phyloP scores from a whole-genome alignment of 1,139 yeast species.

The Yamadazyma blattariae region DNA sequence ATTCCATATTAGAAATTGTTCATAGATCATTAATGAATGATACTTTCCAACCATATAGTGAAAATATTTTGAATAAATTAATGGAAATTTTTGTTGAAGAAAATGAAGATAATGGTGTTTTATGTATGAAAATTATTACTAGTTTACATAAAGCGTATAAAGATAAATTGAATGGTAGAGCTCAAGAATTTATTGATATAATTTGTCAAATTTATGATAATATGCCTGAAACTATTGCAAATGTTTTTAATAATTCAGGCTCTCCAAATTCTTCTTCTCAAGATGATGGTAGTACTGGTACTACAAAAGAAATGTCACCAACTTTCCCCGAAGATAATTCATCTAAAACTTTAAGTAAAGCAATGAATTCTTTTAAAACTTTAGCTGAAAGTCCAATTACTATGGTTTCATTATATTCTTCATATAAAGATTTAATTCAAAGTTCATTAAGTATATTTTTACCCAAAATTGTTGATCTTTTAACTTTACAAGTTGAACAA shows the following conservation, averaged over 20 bases:
- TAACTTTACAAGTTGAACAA: slow-evolving; percentile 68
- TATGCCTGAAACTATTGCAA: slow-evolving; percentile 72
- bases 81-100: slow-evolving; percentile 64
- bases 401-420: slow-evolving; percentile 85
- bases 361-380: slow-evolving; percentile 83
- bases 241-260: slow-evolving; percentile 43
- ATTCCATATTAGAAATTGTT: slow-evolving; percentile 72
- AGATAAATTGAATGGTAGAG: slow-evolving; percentile 62
- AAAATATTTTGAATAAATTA: slow-evolving; percentile 58
- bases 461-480: slow-evolving; percentile 76
- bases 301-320: slow-evolving; percentile 33
- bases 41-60: slow-evolving; percentile 70
- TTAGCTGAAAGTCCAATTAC: slow-evolving; percentile 97
- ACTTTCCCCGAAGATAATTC: slow-evolving; percentile 35
- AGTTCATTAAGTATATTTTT: slow-evolving; percentile 73
- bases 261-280: slow-evolving; percentile 29
- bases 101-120: slow-evolving; percentile 93
- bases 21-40: slow-evolving; percentile 85
- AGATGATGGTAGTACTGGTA: slow-evolving; percentile 22
- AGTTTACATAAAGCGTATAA: slow-evolving; percentile 85
- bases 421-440: slow-evolving; percentile 74
- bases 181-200: slow-evolving; percentile 74
- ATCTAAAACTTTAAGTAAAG: slow-evolving; percentile 45
- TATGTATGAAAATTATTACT: slow-evolving; percentile 89
- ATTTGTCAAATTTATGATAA: slow-evolving; percentile 78